phyloP scores from a whole-genome alignment of 495 filamentous ascomycete species.

The Sphaerosporella brunnea region DNA sequence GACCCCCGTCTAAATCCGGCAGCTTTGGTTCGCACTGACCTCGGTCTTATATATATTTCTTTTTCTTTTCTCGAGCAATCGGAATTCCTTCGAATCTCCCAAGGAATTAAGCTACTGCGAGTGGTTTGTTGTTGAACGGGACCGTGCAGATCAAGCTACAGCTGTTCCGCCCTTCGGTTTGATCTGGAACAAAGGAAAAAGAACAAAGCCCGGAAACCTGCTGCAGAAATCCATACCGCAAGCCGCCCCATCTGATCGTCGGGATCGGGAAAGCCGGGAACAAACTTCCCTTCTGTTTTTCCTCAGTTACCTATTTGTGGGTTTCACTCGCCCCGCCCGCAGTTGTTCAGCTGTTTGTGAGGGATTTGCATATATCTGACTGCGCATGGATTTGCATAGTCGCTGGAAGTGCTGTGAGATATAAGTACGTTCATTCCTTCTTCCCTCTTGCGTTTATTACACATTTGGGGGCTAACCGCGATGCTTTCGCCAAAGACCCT shows the following conservation, averaged over 20 bases:
- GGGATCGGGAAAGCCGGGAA: conserved; percentile 1
- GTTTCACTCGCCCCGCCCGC: not conserved
- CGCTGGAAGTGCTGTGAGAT: not conserved
- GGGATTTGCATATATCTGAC: too few species aligned
- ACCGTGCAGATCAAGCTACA: conserved; percentile 4
- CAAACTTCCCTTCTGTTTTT: conserved; percentile 3
- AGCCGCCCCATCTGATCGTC: conserved; percentile 1
- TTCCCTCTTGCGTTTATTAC: not conserved
- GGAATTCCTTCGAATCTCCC: too few species aligned
- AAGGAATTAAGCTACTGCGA: not conserved
- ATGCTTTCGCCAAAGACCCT: not conserved
- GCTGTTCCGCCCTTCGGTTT: conserved; percentile 3
- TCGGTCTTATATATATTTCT: not conserved
- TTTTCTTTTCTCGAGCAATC: too few species aligned
- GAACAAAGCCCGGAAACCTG: conserved; percentile 1
- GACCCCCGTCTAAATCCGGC: not conserved
- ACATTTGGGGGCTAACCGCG: not conserved
- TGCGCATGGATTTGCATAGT: too few species aligned
- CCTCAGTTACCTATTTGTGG: not conserved
- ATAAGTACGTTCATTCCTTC: conserved; percentile 1
- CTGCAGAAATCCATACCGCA: not conserved
- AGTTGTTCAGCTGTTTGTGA: too few species aligned
- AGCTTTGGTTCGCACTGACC: not conserved
- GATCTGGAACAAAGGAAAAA: conserved; percentile 1
- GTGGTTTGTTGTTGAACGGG: not conserved